Evolutionary conservation across 495 filamentous ascomycete species (phyloP), one percentile per base, ranked within the genome.

Genomic region (Baudoinia panamericana): DNA sequence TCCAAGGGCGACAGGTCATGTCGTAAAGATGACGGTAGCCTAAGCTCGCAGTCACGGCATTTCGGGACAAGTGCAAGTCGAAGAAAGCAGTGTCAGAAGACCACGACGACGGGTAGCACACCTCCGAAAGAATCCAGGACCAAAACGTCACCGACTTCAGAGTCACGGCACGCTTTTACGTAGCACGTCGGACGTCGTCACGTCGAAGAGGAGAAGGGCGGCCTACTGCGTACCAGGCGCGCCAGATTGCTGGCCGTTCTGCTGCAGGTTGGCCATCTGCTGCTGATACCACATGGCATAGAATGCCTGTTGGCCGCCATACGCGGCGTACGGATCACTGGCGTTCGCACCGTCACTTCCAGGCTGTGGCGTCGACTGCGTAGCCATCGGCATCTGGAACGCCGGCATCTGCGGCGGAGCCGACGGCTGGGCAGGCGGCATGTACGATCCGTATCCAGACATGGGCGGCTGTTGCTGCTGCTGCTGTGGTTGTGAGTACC

Each of bases 291-390:
- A 81, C 41, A 77, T 58, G n/a, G 72, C 68, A 8, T 71, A 45
- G 50, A 78, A 78, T 36, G 66, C 66, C 36, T 76, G 59, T 52
- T 79, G 78, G 34, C 76, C 76, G 26, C 76, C 76, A 57, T 73
- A 81, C 15, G 65, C 59, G 23, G 76, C 76, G 56, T 79, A 81
- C 2, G 73, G 74, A 33, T 60, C 54, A 39, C 28, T 36, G 15
- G 23, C 34, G 35, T 53, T 46, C 26, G 53, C 57, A 47, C 52
- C 33, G 15, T 39, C 42, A 45, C 26, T 28, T 4, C 27, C 32
- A 2, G 28, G 57, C 50, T 61, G 58, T 16, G 42, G 50, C 45
- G 58, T 59, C 27, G 59, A 64, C 41, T 66, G 63, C 52, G 58
- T 66, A 42, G 64, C 58, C 29, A 39, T 52, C 19, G 64, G 64